Evolutionary conservation across 306 rosid species (phyloP).

Genomic region (Dalbergia oliveri): DNA sequence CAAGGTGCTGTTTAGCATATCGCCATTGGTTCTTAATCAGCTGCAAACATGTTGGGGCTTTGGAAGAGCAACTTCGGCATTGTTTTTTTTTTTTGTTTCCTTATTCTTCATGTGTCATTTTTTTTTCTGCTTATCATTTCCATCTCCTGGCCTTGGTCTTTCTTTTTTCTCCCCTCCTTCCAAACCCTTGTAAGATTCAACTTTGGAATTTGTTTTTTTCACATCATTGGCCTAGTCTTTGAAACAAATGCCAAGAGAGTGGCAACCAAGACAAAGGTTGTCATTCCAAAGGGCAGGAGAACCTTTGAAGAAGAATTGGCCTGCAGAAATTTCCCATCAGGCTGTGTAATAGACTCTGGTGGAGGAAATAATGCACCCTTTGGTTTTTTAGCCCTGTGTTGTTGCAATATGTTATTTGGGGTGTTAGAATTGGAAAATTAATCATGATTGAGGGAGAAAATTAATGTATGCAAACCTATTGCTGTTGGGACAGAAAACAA

Average conservation of each 20-base stretch:
- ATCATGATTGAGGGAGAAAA: no score
- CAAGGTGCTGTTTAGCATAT: neutral
- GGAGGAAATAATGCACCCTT: conserved; percentile 40
- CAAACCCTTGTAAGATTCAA: conserved; percentile 35
- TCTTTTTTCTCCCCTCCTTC: neutral
- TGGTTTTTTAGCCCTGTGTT: conserved; percentile 53
- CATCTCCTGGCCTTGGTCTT: conserved; percentile 12
- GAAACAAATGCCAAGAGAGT: conserved; percentile 13
- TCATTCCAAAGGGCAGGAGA: conserved; percentile 52
- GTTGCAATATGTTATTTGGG: conserved; percentile 16
- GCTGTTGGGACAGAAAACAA: conserved; percentile 74
- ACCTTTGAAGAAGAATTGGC: conserved; percentile 63
- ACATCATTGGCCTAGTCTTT: conserved; percentile 32
- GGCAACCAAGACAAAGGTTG: conserved; percentile 48
- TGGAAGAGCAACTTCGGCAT: conserved; percentile 22
- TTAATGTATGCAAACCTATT: conserved; percentile 47
- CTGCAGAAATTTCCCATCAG: conserved; percentile 48
- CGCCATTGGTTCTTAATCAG: conserved; percentile 17
- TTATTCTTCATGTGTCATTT: conserved; percentile 1
- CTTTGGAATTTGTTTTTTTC: neutral
- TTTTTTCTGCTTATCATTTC: neutral
- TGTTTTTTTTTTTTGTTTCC: conserved; percentile 5
- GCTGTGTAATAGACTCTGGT: conserved; percentile 44
- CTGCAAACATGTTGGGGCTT: neutral
- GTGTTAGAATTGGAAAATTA: neutral